Evolutionary conservation across 1,139 yeast species (phyloP).

Genomic region (Candida tropicalis): DNA sequence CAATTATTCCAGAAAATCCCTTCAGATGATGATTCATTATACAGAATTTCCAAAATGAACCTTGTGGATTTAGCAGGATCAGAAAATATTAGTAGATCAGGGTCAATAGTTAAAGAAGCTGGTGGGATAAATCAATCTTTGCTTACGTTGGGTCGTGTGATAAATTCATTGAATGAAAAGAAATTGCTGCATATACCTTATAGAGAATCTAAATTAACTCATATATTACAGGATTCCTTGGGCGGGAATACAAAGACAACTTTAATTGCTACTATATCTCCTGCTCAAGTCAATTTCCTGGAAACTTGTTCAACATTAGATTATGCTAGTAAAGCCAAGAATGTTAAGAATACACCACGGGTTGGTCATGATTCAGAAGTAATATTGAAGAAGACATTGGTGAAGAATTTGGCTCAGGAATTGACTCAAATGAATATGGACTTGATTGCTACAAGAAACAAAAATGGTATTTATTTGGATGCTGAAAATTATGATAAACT

Average conservation of each 20-base stretch:
- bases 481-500: slow-evolving; percentile 57
- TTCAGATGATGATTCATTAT: slow-evolving; percentile 23
- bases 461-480: slow-evolving; percentile 66
- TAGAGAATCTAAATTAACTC: slow-evolving; percentile 81
- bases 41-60: slow-evolving; percentile 66
- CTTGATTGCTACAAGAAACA: slow-evolving; percentile 59
- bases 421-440: slow-evolving; percentile 59
- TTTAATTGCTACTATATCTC: slow-evolving; percentile 81
- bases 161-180: slow-evolving; percentile 57
- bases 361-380: slow-evolving; percentile 51
- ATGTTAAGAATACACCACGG: slow-evolving; percentile 74
- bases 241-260: slow-evolving; percentile 85
- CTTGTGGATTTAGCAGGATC: slow-evolving; percentile 91
- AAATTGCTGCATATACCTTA: slow-evolving; percentile 66
- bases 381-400: slow-evolving; percentile 59
- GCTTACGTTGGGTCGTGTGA: slow-evolving; percentile 81
- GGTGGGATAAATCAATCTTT: slow-evolving; percentile 86
- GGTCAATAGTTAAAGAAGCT: slow-evolving; percentile 86
- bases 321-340: slow-evolving; percentile 82
- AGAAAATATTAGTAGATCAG: slow-evolving; percentile 77
- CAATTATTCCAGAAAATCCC: slow-evolving; percentile 51
- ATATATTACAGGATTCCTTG: slow-evolving; percentile 79
- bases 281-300: slow-evolving; percentile 70
- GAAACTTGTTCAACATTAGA: slow-evolving; percentile 84
- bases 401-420: slow-evolving; percentile 60